These are phyloP conservation scores for Shiraia bambusicola DNA, from an alignment of 2,329 filamentous ascomycete genomes.

Conservation along the genomic window DNA sequence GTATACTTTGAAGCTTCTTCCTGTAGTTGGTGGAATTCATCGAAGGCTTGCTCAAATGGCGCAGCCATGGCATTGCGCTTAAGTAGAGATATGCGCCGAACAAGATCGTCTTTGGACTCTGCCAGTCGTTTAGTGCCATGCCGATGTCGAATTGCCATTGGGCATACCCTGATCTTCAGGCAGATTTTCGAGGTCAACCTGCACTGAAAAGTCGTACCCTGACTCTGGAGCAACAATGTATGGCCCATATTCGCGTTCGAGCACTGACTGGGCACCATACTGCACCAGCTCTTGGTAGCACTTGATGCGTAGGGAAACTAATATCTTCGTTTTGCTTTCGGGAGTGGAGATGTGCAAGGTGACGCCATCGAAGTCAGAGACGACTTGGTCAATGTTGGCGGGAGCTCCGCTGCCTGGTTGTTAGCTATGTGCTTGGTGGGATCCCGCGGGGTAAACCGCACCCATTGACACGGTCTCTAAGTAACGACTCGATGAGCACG, in stretches of 20 bases:
- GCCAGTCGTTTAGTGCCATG: constrained; percentile 21
- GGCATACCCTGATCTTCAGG: constrained; percentile 71
- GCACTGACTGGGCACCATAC: constrained; percentile 88
- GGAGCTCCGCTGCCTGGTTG: constrained; percentile 68
- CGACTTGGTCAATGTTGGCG: constrained; percentile 91
- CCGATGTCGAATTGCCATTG: background rate
- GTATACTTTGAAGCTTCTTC: constrained; percentile 92
- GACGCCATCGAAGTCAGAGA: constrained; percentile 98
- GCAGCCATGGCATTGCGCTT: constrained; percentile 99
- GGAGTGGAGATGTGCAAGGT: constrained; percentile 98
- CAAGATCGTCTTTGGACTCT: constrained; percentile 84
- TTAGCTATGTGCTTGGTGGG: constrained; percentile 40
- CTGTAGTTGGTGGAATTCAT: constrained; percentile 82
- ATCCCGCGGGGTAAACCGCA: constrained; percentile 48
- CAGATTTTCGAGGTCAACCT: constrained; percentile 84
- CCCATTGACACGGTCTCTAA: constrained; percentile 93
- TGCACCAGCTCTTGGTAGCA: constrained; percentile 90
- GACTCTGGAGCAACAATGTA: constrained; percentile 86
- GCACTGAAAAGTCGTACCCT: constrained; percentile 94
- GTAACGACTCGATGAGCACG: constrained; percentile 91
- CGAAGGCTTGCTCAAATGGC: constrained; percentile 94
- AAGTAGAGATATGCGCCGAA: constrained; percentile 82
- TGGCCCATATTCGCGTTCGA: constrained; percentile 90
- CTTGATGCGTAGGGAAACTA: constrained; percentile 91
- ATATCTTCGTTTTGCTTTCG: constrained; percentile 88